phyloP scores from a whole-genome alignment of 208 protist species.

The Hexamita inflata region DNA sequence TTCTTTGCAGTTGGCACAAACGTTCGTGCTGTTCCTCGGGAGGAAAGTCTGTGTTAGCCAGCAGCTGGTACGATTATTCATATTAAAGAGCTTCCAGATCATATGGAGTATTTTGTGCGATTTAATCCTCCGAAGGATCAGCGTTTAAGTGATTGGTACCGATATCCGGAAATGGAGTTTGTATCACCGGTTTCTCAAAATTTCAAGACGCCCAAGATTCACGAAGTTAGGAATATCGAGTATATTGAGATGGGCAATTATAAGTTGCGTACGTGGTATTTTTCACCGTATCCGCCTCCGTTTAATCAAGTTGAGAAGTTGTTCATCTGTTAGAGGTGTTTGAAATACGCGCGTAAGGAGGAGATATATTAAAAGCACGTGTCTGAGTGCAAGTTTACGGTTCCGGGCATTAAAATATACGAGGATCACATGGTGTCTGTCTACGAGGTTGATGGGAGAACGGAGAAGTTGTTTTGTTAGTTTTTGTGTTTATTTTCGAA shows the following conservation, averaged over 20 bases:
- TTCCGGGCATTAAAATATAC: constrained; percentile 36
- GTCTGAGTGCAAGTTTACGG: neutral
- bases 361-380: neutral
- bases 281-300: constrained; percentile 12
- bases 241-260: neutral
- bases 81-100: too few relatives aligned
- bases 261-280: constrained; percentile 5
- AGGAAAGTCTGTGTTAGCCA: too few relatives aligned
- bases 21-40: too few relatives aligned
- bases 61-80: too few relatives aligned
- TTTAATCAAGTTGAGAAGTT: neutral
- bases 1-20: too few relatives aligned
- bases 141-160: too few relatives aligned
- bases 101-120: too few relatives aligned
- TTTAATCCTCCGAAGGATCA: too few relatives aligned
- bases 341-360: neutral
- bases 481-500: constrained; percentile 34
- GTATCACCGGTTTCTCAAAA: too few relatives aligned
- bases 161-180: too few relatives aligned
- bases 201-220: too few relatives aligned
- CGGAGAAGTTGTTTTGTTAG: constrained; percentile 26
- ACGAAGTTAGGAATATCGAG: neutral
- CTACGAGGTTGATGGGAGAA: constrained; percentile 37
- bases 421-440: constrained; percentile 10
- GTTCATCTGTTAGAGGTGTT: neutral